These are phyloP conservation scores for Coemansia sp. DNA, from an alignment of 192 early-diverging fungal genomes.

Conservation along the genomic window DNA sequence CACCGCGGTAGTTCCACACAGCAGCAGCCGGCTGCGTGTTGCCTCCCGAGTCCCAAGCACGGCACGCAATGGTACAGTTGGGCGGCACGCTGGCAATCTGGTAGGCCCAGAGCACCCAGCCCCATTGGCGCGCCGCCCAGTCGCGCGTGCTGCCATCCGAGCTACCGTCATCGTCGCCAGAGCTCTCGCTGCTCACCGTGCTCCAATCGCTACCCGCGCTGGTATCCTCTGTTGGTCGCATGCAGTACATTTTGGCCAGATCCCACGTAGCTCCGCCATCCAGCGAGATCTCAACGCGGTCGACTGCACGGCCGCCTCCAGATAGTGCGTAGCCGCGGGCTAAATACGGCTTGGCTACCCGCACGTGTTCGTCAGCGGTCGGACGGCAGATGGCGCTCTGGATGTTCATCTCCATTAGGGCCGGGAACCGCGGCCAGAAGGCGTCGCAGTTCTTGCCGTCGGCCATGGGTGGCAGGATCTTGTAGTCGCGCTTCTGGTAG, in stretches of 20 bases:
- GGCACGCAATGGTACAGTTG: conserved; percentile 59
- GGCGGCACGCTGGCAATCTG: conserved; percentile 41
- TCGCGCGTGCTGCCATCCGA: conserved; percentile 18
- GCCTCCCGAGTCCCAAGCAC: conserved; percentile 81
- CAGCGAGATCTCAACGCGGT: conserved; percentile 75
- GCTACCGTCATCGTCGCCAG: not conserved
- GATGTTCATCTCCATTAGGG: conserved; percentile 73
- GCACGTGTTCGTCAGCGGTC: conserved; percentile 50
- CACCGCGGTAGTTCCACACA: conserved; percentile 75
- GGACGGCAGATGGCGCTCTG: conserved; percentile 73
- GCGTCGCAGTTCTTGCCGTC: conserved; percentile 41
- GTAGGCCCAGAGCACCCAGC: conserved; percentile 83
- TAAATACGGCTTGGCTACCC: conserved; percentile 25
- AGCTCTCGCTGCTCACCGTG: not conserved
- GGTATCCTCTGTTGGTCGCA: conserved; percentile 8
- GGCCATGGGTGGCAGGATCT: conserved; percentile 75
- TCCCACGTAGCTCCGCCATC: conserved; percentile 81
- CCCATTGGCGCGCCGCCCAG: conserved; percentile 58
- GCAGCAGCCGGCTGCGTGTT: conserved; percentile 82
- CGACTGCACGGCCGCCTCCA: conserved; percentile 70
- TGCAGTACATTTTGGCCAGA: conserved; percentile 56
- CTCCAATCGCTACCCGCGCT: not conserved
- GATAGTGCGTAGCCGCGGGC: conserved; percentile 79
- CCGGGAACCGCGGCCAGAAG: conserved; percentile 49
- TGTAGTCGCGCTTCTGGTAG: conserved; percentile 82